These are phyloP conservation scores for Chiua virens DNA, from an alignment of 768 basidiomycete species.

Conservation along the genomic window DNA sequence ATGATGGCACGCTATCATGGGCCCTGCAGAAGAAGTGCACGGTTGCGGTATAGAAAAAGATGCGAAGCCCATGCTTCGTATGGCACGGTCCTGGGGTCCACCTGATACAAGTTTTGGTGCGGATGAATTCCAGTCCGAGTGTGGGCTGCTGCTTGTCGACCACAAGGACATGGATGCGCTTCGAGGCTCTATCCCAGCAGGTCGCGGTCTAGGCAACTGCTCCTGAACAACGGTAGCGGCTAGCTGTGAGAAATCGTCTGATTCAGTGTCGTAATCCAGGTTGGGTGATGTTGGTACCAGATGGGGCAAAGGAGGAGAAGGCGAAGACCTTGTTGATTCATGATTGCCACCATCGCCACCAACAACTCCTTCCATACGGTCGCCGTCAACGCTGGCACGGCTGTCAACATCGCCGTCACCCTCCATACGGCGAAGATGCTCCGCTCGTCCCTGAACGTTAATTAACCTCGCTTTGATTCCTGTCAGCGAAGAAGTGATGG, in stretches of 20 bases:
- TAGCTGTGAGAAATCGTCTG: conserved; percentile 13
- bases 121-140: not conserved
- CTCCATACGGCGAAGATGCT: conserved; percentile 15
- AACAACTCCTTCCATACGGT: conserved; percentile 9
- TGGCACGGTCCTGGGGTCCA: conserved; percentile 13
- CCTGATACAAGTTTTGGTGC: not conserved
- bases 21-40: conserved; percentile 1
- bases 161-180: conserved; percentile 1
- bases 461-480: conserved; percentile 27
- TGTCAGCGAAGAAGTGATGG: conserved; percentile 8
- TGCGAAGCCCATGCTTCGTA: conserved; percentile 15
- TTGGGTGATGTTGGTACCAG: conserved; percentile 5
- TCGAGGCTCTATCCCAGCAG: not conserved
- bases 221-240: not conserved
- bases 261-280: conserved; percentile 20
- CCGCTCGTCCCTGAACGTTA: conserved; percentile 22
- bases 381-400: conserved; percentile 10
- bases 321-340: conserved; percentile 14
- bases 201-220: conserved; percentile 6
- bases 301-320: conserved; percentile 23
- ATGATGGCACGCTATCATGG: conserved; percentile 1
- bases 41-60: not conserved
- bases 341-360: conserved; percentile 23
- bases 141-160: not conserved
- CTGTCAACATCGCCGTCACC: conserved; percentile 6